Evolutionary conservation across 352 stramenopile species (phyloP).

Genomic region (Phytophthora melonis): DNA sequence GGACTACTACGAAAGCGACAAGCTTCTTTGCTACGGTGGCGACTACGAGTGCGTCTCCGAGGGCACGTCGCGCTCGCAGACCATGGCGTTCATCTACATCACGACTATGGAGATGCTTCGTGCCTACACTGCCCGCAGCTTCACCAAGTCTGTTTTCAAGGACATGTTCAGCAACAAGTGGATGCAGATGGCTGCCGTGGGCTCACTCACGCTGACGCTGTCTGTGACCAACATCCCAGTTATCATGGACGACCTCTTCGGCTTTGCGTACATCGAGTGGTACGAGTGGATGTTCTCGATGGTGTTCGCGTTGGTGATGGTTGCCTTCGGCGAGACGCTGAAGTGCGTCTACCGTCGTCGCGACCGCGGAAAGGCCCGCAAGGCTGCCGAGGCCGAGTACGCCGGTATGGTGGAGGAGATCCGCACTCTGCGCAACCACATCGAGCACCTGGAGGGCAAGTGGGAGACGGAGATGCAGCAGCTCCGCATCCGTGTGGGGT

Average conservation of each 20-base stretch:
- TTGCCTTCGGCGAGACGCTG: conserved; percentile 73
- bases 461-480: conserved; percentile 60
- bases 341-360: conserved; percentile 69
- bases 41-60: conserved; percentile 72
- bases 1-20: conserved; percentile 50
- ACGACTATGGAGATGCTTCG: conserved; percentile 81
- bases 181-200: conserved; percentile 77
- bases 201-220: conserved; percentile 65
- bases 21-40: conserved; percentile 56
- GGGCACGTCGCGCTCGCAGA: conserved; percentile 71
- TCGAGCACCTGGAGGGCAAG: conserved; percentile 71
- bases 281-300: conserved; percentile 83
- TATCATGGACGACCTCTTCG: conserved; percentile 73
- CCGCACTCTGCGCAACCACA: conserved; percentile 62
- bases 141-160: conserved; percentile 78
- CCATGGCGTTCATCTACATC: conserved; percentile 83
- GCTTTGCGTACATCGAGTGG: conserved; percentile 76
- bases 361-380: conserved; percentile 55
- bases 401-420: conserved; percentile 63
- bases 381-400: conserved; percentile 54
- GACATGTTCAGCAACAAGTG: conserved; percentile 84
- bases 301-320: conserved; percentile 72
- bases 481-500: conserved; percentile 38
- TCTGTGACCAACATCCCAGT: conserved; percentile 78
- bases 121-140: conserved; percentile 80